Evolutionary conservation across 75 land plant species (phyloP).

Genomic region (Larix kaempferi): DNA sequence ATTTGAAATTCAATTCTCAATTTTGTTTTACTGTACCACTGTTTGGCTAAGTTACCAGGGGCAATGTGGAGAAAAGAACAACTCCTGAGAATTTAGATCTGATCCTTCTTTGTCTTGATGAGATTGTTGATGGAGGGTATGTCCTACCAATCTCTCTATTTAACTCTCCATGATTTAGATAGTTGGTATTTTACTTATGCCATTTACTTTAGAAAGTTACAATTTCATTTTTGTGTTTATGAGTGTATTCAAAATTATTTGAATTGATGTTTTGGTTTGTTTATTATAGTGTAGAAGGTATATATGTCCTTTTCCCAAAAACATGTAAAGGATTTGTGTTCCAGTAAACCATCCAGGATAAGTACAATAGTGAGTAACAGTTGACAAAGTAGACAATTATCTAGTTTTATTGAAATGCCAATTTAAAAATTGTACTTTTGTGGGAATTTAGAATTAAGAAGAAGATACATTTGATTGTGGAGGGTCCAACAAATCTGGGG

Average conservation of each 20-base stretch:
- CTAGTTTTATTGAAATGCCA: too few species aligned
- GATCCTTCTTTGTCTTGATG: constrained; percentile 85
- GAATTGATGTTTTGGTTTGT: neutral
- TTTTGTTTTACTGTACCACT: neutral
- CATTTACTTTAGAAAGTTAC: neutral
- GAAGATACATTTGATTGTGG: too few species aligned
- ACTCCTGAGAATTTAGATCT: constrained; percentile 92
- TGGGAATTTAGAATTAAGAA: too few species aligned
- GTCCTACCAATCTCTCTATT: neutral
- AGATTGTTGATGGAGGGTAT: constrained; percentile 97
- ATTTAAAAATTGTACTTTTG: too few species aligned
- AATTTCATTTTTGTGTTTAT: neutral
- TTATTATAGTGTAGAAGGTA: neutral
- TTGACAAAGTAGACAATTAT: too few species aligned
- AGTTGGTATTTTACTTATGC: neutral
- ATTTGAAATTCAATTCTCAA: neutral
- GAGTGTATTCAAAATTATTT: neutral
- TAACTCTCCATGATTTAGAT: neutral
- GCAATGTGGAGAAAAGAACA: constrained; percentile 81
- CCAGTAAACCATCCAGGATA: too few species aligned
- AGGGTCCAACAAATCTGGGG: too few species aligned
- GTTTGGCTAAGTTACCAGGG: constrained; percentile 28
- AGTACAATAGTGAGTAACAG: too few species aligned
- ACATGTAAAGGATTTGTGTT: too few species aligned
- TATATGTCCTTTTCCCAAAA: too few species aligned